Evolutionary conservation across 1,139 yeast genomes (phyloP).

Genomic region (Hemisphaericaspora xylofermentans): DNA sequence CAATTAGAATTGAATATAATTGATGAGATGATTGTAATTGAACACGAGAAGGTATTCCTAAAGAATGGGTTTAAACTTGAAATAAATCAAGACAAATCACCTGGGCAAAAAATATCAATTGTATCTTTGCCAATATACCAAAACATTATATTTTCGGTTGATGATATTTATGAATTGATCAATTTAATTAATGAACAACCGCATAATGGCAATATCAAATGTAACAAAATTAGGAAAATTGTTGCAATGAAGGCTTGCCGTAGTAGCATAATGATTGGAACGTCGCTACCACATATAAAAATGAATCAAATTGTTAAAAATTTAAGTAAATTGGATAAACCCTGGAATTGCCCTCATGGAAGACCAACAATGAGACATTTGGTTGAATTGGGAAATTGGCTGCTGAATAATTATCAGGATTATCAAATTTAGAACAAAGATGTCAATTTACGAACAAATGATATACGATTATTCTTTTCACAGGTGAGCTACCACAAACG

Average conservation of each 20-base stretch:
- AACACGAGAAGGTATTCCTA: constrained; percentile 54
- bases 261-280: constrained; percentile 91
- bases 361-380: constrained; percentile 94
- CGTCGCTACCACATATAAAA: constrained; percentile 50
- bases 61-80: constrained; percentile 70
- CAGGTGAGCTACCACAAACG: not conserved
- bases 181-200: constrained; percentile 47
- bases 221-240: constrained; percentile 78
- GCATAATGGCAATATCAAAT: constrained; percentile 47
- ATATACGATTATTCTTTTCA: not conserved
- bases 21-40: constrained; percentile 71
- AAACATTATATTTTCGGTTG: constrained; percentile 58
- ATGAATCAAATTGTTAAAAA: constrained; percentile 72
- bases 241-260: constrained; percentile 96
- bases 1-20: constrained; percentile 65
- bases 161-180: constrained; percentile 77
- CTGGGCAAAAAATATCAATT: constrained; percentile 59
- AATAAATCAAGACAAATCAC: constrained; percentile 43
- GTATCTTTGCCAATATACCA: constrained; percentile 73
- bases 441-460: not conserved
- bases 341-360: constrained; percentile 99
- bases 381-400: constrained; percentile 45
- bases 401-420: constrained; percentile 9
- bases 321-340: constrained; percentile 74
- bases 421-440: constrained; percentile 7